A percentile compares a stretch with the other conserved stretches of the same genome.
phyloP scores from a whole-genome alignment of 192 early-diverging fungal genomes.

The Entomortierella chlamydospora region DNA sequence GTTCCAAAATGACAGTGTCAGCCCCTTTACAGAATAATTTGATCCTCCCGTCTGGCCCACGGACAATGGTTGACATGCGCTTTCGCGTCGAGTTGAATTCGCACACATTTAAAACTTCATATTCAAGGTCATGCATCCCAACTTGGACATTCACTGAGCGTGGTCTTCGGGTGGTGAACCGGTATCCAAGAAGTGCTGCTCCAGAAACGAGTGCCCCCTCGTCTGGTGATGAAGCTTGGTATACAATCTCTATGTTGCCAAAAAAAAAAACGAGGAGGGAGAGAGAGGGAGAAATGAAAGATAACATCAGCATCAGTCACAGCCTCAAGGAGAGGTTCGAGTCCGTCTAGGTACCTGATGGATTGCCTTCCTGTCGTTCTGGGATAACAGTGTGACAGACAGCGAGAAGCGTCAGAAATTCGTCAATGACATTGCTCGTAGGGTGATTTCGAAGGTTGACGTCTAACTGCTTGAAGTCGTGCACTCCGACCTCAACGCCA shows the following conservation, averaged over 20 bases:
- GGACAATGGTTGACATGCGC: slow-evolving; percentile 94
- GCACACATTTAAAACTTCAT: slow-evolving; percentile 93
- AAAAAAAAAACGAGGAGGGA: too few species aligned
- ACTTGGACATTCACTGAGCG: slow-evolving; percentile 65
- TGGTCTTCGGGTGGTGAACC: slow-evolving; percentile 74
- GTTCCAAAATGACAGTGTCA: slow-evolving; percentile 96
- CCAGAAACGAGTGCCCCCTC: slow-evolving; percentile 94
- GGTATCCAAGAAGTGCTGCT: slow-evolving; percentile 70
- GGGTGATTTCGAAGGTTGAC: slow-evolving; percentile 69
- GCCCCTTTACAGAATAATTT: slow-evolving; percentile 98
- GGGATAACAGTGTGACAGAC: slow-evolving; percentile 99
- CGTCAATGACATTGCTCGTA: slow-evolving; percentile 77
- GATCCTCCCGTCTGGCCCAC: slow-evolving; percentile 85
- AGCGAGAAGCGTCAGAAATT: slow-evolving; percentile 92
- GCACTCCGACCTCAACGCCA: slow-evolving; percentile 74
- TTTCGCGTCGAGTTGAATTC: slow-evolving; percentile 99
- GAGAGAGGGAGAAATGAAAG: too few species aligned
- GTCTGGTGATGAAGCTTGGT: slow-evolving; percentile 97
- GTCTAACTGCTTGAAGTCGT: slow-evolving; percentile 71
- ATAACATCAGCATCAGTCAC: too few species aligned
- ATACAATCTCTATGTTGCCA: slow-evolving; percentile 70
- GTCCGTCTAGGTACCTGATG: slow-evolving; percentile 16
- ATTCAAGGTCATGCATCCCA: slow-evolving; percentile 69
- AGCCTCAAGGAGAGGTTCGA: too few species aligned
- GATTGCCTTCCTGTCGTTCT: slow-evolving; percentile 66